Percentiles rank a stretch among this genome's conserved stretches.
Conservation (phyloP, 306 rosid genomes). For the Acacia acuminata region DNA sequence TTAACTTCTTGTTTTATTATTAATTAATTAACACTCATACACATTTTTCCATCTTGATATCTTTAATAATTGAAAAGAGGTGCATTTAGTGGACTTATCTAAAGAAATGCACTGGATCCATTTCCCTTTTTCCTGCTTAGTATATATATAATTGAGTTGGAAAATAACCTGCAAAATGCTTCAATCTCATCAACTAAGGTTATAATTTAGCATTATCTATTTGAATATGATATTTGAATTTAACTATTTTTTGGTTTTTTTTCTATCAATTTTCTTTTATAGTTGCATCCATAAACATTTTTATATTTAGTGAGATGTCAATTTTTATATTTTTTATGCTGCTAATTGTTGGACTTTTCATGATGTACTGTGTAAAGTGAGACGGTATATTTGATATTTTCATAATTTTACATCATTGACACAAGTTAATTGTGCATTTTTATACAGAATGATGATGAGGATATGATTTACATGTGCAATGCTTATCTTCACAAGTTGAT, state of each 20-base stretch:
- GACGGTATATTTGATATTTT: slow-evolving; percentile 21
- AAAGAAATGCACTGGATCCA: not conserved
- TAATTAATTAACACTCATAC: not conserved
- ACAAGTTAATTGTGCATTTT: slow-evolving; percentile 27
- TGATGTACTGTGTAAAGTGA: not conserved
- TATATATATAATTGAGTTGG: slow-evolving; percentile 9
- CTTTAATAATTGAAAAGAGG: not conserved
- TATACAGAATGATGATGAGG: slow-evolving; percentile 92
- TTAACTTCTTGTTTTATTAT: not conserved
- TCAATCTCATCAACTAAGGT: slow-evolving; percentile 5
- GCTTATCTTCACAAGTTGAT: slow-evolving; percentile 93
- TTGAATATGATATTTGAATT: not conserved
- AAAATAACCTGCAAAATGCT: not conserved
- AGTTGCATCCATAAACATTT: slow-evolving; percentile 1
- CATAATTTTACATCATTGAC: slow-evolving; percentile 28
- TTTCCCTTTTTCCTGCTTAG: not conserved
- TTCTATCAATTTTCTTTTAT: not conserved
- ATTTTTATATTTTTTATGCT: not conserved
- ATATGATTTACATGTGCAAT: slow-evolving; percentile 90
- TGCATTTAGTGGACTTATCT: not conserved
- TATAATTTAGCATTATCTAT: not conserved
- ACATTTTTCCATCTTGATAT: not conserved
- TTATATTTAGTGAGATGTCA: not conserved
- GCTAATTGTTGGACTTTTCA: not conserved
- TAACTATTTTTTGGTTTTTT: not conserved